Base-by-base conservation (phyloP, 495 filamentous ascomycete genomes). In the Rhizodiscina lignyota region DNA sequence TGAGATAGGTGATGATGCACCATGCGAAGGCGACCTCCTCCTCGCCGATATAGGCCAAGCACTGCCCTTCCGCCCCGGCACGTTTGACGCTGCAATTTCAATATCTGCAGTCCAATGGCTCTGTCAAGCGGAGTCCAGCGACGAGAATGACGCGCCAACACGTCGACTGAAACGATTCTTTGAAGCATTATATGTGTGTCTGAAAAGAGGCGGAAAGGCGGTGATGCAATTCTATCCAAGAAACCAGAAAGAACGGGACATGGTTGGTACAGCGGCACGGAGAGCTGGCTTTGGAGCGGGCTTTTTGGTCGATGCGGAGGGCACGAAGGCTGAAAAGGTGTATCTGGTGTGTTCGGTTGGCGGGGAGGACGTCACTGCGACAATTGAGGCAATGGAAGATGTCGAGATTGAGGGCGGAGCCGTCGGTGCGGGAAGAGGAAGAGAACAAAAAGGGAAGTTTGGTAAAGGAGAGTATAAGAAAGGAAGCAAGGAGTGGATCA, bases 161-260 rank as follows among this genome's bases (percentile, higher is more conserved):
- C n/a, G n/a, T n/a, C 64, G 91, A 12, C 51, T 97, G 30, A 61
- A 67, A 20, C 66, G 89, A 21, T 97, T 97, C 44, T 97, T 97
- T 47, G 77, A 83, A 39, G 82, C 82, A n/a, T 60, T 97, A 4
- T 96, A 94, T 56, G 72, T 79, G 16, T 77, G 72, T 53, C 56
- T 97, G 37, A 68, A 77, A 38, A 66, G 91, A 3, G 89, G 89
- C 6, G 89, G 86, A 17, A 70, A 82, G 27, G 89, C 91, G 1
- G 89, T 96, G 17, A 87, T 86, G 49, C 89, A 96, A 51, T 96
- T 97, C 53, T 97, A 97, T 54, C 91, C 89, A 2, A 91, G 89
- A 61, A 93, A 97, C 54, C 83, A 89, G 45, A 64, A 66, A 41
- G 89, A 96, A 60, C 76, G 83, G 50, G 71, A 63, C 39, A 94